Base-by-base conservation (phyloP, 2,329 filamentous ascomycete species). In the Calonectria crousiana region DNA sequence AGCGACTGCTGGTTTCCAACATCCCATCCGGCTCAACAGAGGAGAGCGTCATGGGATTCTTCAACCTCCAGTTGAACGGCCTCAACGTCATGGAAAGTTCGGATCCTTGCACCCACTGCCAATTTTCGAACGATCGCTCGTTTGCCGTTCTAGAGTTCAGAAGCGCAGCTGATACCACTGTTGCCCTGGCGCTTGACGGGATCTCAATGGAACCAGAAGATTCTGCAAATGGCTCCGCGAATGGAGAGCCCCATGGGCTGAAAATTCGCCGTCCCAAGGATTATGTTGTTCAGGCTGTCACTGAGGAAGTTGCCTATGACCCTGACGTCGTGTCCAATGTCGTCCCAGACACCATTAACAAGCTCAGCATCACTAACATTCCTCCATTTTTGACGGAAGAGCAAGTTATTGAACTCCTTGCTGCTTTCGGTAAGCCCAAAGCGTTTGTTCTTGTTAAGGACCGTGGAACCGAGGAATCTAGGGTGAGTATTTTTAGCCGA, bases 51-150 rank as follows among this genome's bases (percentile, higher is more conserved):
- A 87, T 93, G 74, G 90, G 92, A 28, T 99, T 98, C 87, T 98
- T 99, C 90, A 99, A 99, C 82, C 89, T 98, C 30, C 96, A 98
- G 84, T 90, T 99, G 67, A 98, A 99, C 81, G 95, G 96, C n/a
- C 88, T 99, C 60, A 99, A 99, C 81, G 94, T 98, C 44, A 92
- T 98, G 67, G 93, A 95, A 77, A 93, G 92, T 77, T 90, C 91
- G 60, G 96, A 98, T 80, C 96, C 96, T 44, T 98, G 97, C 83
- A 89, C 95, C 67, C 93, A 93, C 10, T 95, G 94, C 47, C 95
- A 98, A 80, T 89, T 98, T 71, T 94, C 95, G 28, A 92, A 92
- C 73, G 95, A 98, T 83, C 88, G 90, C 70, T 90, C 91, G 1
- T 98, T 98, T 84, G 96, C 95, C 13, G 90, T 98, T 56, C 84